Evolutionary conservation across 306 rosid genomes (phyloP), one percentile per base, ranked within the genome.

Genomic region (barrel medic (Medicago truncatula)): DNA sequence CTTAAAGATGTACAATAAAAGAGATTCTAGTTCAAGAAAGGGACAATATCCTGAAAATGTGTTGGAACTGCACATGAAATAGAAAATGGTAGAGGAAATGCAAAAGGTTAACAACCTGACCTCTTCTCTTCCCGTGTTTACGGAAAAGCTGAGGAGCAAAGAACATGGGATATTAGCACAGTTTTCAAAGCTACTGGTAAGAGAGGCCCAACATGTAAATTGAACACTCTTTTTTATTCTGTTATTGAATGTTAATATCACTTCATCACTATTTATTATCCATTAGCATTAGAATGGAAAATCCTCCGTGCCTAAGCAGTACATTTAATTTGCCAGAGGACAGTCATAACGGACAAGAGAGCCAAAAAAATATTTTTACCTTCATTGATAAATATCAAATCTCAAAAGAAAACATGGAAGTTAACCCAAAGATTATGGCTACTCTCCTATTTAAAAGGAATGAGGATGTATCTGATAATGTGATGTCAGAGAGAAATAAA

Each of bases 141-240:
- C 76, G 85, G 90, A 78, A 85, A 81, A 78, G 87, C 84, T 53
- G 76, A 86, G 90, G 90, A 78, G 83, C 78, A 67, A 54, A 73
- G 83, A 61, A 62, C 62, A 38, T 25, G 50, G 62, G 47, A 76
- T 46, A 66, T 25, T 85, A 85, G 91, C 97, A 18, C 90, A 73
- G 81, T 80, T 85, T 76, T 87, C 96, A 13, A 92, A 82, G 85
- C 75, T 43, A 73, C 82, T 83, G 77, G 84, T 41, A 82, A 59
- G 40, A 25, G 39, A 58, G 16, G 40, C 18, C 68, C 52, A 60
- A 21, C n/a, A 52, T 67, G 80, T 78, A 68, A 76, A 52, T 76
- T 67, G 57, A 71, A 76, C 78, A 56, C 75, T 31, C 54, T 46
- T 39, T 60, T n/a, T 72, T 47, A 73, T 64, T 70, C 38, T 20